Percentiles rank a stretch among this genome's conserved stretches.
Evolutionary conservation across 2,329 filamentous ascomycete species (phyloP).

Genomic region (Parafenestella ontariensis): DNA sequence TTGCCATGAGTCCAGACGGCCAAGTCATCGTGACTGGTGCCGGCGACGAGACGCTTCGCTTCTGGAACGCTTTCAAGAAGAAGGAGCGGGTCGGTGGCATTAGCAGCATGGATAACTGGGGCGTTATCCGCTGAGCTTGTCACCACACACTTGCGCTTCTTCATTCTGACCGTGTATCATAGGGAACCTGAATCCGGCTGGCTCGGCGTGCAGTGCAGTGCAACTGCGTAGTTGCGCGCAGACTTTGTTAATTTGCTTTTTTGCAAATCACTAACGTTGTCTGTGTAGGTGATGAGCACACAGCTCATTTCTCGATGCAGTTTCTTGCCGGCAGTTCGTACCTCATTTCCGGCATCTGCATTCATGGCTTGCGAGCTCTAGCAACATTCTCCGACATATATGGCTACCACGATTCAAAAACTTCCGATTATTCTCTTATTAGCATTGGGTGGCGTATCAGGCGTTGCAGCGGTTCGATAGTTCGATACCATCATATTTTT

Average conservation of each 20-base stretch:
- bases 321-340: background rate
- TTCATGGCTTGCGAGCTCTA: background rate
- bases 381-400: conserved; percentile 7
- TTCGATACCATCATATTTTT: conserved; percentile 12
- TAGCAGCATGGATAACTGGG: conserved; percentile 73
- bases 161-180: background rate
- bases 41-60: conserved; percentile 92
- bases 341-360: conserved; percentile 5
- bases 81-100: conserved; percentile 71
- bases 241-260: background rate
- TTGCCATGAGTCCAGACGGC: conserved; percentile 97
- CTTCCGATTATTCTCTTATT: conserved; percentile 4
- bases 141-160: background rate
- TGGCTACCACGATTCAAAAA: conserved; percentile 5
- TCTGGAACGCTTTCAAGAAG: conserved; percentile 95
- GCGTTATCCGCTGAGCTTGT: conserved; percentile 71
- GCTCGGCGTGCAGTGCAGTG: background rate
- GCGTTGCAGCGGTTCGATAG: conserved; percentile 1
- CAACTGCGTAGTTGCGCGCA: too few relatives aligned
- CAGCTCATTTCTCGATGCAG: conserved; percentile 2
- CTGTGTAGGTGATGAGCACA: conserved; percentile 5
- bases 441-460: conserved; percentile 10
- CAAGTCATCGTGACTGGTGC: conserved; percentile 93
- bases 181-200: background rate
- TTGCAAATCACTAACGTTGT: background rate